A percentile compares a stretch with the other conserved stretches of the same genome.
Evolutionary conservation across 2,329 filamentous ascomycete genomes (phyloP).

Genomic region (Ceratocystis eucalypticola): DNA sequence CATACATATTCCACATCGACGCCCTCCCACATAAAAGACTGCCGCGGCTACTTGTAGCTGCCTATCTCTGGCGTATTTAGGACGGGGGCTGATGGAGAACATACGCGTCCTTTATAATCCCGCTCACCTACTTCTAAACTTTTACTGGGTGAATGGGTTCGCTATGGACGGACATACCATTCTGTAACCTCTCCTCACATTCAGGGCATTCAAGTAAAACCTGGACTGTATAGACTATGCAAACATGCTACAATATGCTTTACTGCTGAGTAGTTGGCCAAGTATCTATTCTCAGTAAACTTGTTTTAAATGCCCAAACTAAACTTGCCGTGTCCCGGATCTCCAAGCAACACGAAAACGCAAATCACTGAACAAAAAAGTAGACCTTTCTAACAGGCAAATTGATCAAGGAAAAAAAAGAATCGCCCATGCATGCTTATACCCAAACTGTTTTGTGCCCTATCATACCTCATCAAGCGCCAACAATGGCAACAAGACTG

Average conservation of each 20-base stretch:
- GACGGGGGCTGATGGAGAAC: slow-evolving; percentile 39
- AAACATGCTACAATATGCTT: neutral
- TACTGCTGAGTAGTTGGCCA: neutral
- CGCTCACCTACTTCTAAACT: slow-evolving; percentile 28
- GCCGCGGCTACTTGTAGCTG: slow-evolving; percentile 23
- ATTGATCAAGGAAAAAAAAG: slow-evolving; percentile 13
- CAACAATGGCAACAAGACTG: neutral
- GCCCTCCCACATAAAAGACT: slow-evolving; percentile 16
- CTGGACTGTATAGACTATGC: neutral
- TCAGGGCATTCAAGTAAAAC: neutral
- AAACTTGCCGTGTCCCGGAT: slow-evolving; percentile 15
- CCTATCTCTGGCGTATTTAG: slow-evolving; percentile 16
- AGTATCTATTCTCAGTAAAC: slow-evolving; percentile 14
- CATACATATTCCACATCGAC: slow-evolving; percentile 38
- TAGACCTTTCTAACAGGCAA: slow-evolving; percentile 13
- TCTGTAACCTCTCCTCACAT: neutral
- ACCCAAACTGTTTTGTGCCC: slow-evolving; percentile 8
- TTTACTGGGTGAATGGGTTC: slow-evolving; percentile 40
- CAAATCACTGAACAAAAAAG: slow-evolving; percentile 18
- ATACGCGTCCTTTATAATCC: slow-evolving; percentile 47
- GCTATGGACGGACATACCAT: slow-evolving; percentile 45
- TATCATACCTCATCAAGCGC: slow-evolving; percentile 10
- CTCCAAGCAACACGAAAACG: slow-evolving; percentile 17
- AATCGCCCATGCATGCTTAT: slow-evolving; percentile 16
- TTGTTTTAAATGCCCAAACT: slow-evolving; percentile 19